Evolutionary conservation across 306 rosid species (phyloP), one percentile per base, ranked within the genome.

Genomic region (Datisca glomerata): DNA sequence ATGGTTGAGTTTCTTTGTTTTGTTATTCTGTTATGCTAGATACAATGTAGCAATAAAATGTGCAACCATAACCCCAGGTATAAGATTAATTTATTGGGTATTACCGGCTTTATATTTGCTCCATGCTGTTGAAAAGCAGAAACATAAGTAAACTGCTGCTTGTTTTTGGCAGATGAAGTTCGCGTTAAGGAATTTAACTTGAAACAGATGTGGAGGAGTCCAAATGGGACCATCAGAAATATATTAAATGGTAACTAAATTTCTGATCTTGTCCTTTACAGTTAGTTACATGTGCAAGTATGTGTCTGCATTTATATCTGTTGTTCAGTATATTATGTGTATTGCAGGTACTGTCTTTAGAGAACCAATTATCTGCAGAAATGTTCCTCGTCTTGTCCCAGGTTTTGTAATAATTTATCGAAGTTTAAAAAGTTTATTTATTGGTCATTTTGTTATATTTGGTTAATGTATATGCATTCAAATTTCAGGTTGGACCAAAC

Each of bases 31-130:
- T n/a, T n/a, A n/a, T n/a, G n/a, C n/a, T 53, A 89, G 98, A 81
- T 89, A 84, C 54, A 89, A 84, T 60, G 98, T 91, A n/a, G 98
- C 96, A 41, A 84, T 89, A 72, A 89, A 89, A 68, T 89, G 98
- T 59, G 98, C 98, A 47, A 89, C 98, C 43, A 89, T 89, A 47
- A 89, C 96, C 51, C 98, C 98, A 68, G 98, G 98, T 89, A 72
- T 20, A 27, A 24, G n/a, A n/a, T n/a, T n/a, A n/a, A n/a, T n/a
- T n/a, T n/a, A n/a, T n/a, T n/a, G n/a, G n/a, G n/a, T n/a, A n/a
- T n/a, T n/a, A n/a, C n/a, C n/a, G n/a, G n/a, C n/a, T n/a, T n/a
- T n/a, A n/a, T n/a, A n/a, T n/a, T n/a, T n/a, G n/a, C n/a, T n/a
- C n/a, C n/a, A n/a, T n/a, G n/a, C n/a, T n/a, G n/a, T n/a, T n/a